phyloP scores from a whole-genome alignment of 148 eudicot species.

The Vaccinium corymbosum region DNA sequence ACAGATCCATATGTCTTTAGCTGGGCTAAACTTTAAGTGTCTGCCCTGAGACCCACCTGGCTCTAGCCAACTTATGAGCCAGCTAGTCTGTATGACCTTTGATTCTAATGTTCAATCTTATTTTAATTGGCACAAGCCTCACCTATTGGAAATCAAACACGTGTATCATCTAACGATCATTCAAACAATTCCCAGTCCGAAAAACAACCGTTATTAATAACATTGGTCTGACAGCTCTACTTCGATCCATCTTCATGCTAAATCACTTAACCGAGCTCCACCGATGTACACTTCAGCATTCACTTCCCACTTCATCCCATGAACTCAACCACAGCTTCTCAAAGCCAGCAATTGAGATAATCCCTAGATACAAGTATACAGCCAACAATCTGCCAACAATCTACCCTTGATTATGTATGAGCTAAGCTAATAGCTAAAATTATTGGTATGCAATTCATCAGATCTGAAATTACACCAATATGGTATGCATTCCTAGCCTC shows the following conservation, averaged over 20 bases:
- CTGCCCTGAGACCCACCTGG: not conserved
- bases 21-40: not conserved
- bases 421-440: not conserved
- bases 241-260: not conserved
- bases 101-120: not conserved
- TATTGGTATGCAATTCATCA: not conserved
- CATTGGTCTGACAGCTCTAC: not conserved
- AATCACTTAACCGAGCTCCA: not conserved
- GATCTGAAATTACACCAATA: not conserved
- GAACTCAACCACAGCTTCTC: constrained; percentile 1
- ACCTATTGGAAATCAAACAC: not conserved
- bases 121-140: not conserved
- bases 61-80: not conserved
- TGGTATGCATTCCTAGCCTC: not conserved
- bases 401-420: not conserved
- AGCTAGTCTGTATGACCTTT: not conserved
- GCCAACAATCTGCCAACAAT: not conserved
- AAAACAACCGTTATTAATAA: not conserved
- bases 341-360: not conserved
- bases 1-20: not conserved
- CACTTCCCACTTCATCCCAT: not conserved
- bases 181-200: not conserved
- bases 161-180: not conserved
- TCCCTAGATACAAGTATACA: not conserved
- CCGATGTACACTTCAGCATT: not conserved